Conservation (phyloP, 768 basidiomycete species). For the Tulasnella sp. region DNA sequence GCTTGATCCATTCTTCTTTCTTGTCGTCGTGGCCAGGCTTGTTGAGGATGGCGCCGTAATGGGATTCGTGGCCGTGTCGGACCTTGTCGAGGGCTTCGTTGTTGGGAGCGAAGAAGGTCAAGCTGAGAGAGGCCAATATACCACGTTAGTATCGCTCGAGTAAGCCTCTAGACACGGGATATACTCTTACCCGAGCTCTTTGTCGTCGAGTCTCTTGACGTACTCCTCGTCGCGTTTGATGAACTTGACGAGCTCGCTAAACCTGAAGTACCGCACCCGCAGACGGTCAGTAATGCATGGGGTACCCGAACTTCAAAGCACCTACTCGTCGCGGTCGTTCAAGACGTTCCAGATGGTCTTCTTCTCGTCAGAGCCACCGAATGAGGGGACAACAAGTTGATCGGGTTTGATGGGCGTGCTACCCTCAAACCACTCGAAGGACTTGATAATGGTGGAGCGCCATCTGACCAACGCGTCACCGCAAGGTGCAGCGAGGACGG, state of each 20-base stretch:
- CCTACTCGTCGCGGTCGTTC: conserved; percentile 5
- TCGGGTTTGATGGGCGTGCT: background rate
- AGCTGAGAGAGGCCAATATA: background rate
- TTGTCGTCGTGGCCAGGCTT: background rate
- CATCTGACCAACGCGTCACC: background rate
- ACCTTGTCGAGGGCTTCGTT: conserved; percentile 10
- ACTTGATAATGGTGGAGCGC: background rate
- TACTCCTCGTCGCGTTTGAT: conserved; percentile 3
- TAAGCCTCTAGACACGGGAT: background rate
- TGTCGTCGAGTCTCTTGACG: conserved; percentile 17
- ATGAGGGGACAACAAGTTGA: background rate
- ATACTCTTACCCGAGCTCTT: background rate
- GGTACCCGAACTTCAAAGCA: background rate
- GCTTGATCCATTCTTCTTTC: background rate
- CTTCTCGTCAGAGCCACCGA: background rate
- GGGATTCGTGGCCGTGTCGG: background rate
- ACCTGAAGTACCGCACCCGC: background rate
- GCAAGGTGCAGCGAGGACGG: background rate
- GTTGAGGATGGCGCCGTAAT: background rate
- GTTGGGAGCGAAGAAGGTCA: conserved; percentile 21
- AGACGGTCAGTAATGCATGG: background rate
- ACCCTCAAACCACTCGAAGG: conserved; percentile 8
- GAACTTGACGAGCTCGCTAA: conserved; percentile 18
- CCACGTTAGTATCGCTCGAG: background rate
- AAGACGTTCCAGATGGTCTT: conserved; percentile 6